Evolutionary conservation across 352 stramenopile genomes (phyloP).

Genomic region (Blastocystis sp.): DNA sequence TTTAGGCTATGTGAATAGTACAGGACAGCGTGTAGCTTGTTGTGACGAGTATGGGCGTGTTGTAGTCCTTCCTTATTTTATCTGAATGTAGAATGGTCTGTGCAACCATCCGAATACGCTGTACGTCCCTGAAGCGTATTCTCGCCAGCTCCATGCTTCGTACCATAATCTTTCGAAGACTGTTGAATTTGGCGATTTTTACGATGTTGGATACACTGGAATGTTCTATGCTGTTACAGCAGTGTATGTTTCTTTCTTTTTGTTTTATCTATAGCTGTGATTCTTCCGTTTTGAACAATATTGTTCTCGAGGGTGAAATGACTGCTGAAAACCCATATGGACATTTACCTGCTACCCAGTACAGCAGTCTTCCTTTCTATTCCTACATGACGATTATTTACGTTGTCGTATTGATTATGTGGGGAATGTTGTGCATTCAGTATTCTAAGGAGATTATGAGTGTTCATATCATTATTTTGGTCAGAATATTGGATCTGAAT

Average conservation of each 20-base stretch:
- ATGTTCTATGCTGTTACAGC: slow-evolving; percentile 57
- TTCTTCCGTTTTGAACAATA: background rate
- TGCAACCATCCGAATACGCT: slow-evolving; percentile 34
- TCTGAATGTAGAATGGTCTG: background rate
- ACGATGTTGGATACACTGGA: background rate
- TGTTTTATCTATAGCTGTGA: slow-evolving; percentile 6
- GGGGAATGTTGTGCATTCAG: slow-evolving; percentile 59
- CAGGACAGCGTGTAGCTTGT: slow-evolving; percentile 20
- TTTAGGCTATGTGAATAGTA: slow-evolving; percentile 39
- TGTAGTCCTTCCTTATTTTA: background rate
- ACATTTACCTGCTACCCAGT: slow-evolving; percentile 45
- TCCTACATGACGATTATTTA: slow-evolving; percentile 52
- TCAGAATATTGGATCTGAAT: background rate
- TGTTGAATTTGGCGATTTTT: background rate
- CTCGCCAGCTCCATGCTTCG: background rate
- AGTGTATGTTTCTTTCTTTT: background rate
- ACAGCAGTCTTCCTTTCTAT: slow-evolving; percentile 65
- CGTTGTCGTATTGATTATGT: slow-evolving; percentile 32
- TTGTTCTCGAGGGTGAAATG: slow-evolving; percentile 4
- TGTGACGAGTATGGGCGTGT: slow-evolving; percentile 14
- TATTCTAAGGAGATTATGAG: slow-evolving; percentile 68
- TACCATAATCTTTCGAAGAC: background rate
- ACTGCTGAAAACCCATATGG: slow-evolving; percentile 52
- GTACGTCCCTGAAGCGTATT: background rate
- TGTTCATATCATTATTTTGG: slow-evolving; percentile 63